phyloP scores from a whole-genome alignment of 148 eudicot genomes.

The Rhododendron simsii region DNA sequence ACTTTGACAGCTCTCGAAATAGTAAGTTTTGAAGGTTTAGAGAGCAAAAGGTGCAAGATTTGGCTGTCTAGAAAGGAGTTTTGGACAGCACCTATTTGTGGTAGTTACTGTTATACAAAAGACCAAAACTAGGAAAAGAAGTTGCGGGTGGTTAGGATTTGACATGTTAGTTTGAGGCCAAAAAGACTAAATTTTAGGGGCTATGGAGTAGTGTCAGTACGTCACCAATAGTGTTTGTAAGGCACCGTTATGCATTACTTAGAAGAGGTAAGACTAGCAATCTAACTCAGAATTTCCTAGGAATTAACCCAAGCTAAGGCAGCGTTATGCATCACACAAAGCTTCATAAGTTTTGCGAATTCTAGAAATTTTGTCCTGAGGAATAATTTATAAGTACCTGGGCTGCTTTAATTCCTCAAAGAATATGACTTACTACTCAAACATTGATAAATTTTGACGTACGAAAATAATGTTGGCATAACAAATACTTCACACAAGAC shows the following conservation, averaged over 20 bases:
- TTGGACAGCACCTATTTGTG: neutral
- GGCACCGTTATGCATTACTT: neutral
- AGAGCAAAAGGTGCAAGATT: neutral
- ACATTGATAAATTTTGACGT: too few relatives aligned
- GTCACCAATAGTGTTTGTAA: neutral
- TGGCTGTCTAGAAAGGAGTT: neutral
- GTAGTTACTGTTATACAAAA: neutral
- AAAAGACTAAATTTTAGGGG: neutral
- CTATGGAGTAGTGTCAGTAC: neutral
- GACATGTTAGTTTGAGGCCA: neutral
- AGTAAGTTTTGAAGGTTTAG: neutral
- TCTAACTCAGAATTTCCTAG: too few relatives aligned
- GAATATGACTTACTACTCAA: too few relatives aligned
- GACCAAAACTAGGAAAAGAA: neutral
- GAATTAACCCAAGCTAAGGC: too few relatives aligned
- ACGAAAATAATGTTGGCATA: too few relatives aligned
- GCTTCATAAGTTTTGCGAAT: too few relatives aligned
- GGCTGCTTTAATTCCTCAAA: too few relatives aligned
- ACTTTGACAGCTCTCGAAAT: neutral
- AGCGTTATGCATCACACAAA: too few relatives aligned
- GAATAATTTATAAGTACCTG: too few relatives aligned
- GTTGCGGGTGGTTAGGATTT: neutral
- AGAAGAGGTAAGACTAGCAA: too few relatives aligned
- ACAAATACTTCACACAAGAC: too few relatives aligned
- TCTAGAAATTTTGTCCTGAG: too few relatives aligned